Evolutionary conservation across 345 rosid species (phyloP).

Genomic region (Populus euphratica): DNA sequence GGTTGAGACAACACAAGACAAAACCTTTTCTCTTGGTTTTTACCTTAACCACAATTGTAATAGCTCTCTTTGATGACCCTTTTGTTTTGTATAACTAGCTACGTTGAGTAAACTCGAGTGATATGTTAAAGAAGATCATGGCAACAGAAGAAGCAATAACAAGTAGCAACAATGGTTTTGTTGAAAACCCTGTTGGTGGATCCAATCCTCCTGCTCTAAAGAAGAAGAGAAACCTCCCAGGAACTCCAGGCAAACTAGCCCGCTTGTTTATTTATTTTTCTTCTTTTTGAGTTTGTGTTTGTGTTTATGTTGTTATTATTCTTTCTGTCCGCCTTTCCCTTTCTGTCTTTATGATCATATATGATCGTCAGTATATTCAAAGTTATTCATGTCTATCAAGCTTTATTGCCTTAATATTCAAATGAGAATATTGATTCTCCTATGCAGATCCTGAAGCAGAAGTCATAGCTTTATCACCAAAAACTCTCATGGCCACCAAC

Average conservation of each 20-base stretch:
- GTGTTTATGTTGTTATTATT: background rate
- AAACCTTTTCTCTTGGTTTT: constrained; percentile 22
- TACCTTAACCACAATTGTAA: constrained; percentile 19
- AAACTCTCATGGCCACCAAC: constrained; percentile 97
- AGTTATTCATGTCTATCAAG: background rate
- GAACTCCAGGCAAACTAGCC: constrained; percentile 70
- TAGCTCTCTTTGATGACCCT: background rate
- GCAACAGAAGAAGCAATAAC: constrained; percentile 42
- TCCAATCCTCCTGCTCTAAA: constrained; percentile 50
- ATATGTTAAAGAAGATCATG: constrained; percentile 27
- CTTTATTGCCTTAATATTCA: background rate
- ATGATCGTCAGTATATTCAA: constrained; percentile 20
- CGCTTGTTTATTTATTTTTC: background rate
- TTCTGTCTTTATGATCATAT: background rate
- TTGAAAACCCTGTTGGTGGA: constrained; percentile 34
- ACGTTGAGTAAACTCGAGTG: constrained; percentile 3
- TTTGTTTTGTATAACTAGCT: background rate
- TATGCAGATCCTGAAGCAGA: constrained; percentile 91
- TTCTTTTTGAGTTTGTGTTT: background rate
- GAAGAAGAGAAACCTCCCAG: constrained; percentile 95
- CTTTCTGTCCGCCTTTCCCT: background rate
- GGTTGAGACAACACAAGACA: constrained; percentile 21
- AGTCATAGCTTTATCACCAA: constrained; percentile 89
- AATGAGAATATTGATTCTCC: background rate
- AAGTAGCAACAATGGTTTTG: constrained; percentile 31